Evolutionary conservation across 345 rosid species (phyloP).

Genomic region (Populus davidiana): DNA sequence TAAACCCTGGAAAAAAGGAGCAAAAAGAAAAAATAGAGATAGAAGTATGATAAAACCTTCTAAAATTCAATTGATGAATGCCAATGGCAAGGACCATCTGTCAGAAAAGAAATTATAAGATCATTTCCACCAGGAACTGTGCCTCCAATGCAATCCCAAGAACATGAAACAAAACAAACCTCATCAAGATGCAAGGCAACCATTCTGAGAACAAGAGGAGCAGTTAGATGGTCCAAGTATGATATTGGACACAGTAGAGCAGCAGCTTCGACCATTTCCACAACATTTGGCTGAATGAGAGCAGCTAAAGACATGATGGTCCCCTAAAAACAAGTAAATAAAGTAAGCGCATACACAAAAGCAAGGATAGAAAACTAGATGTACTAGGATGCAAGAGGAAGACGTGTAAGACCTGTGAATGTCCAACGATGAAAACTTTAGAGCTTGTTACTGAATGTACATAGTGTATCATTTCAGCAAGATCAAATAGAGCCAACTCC

Average conservation of each 20-base stretch:
- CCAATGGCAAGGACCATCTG: constrained; percentile 85
- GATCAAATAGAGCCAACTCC: constrained; percentile 79
- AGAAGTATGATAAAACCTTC: constrained; percentile 49
- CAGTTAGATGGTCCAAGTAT: constrained; percentile 71
- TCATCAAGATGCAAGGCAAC: constrained; percentile 84
- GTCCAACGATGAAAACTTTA: constrained; percentile 80
- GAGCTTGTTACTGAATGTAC: constrained; percentile 49
- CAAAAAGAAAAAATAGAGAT: not conserved
- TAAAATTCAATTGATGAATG: constrained; percentile 74
- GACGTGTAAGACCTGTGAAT: constrained; percentile 68
- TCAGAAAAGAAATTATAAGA: constrained; percentile 5
- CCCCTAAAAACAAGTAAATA: constrained; percentile 44
- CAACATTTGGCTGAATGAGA: constrained; percentile 65
- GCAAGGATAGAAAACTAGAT: constrained; percentile 1
- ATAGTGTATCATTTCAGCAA: constrained; percentile 63
- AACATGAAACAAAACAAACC: constrained; percentile 37
- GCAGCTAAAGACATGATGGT: constrained; percentile 92
- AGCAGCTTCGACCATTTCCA: constrained; percentile 86
- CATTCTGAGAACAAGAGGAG: constrained; percentile 85
- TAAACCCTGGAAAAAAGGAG: not conserved
- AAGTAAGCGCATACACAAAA: not conserved
- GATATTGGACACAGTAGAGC: constrained; percentile 88
- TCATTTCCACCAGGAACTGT: constrained; percentile 16
- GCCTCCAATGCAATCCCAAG: constrained; percentile 11
- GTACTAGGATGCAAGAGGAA: not conserved